A percentile compares a stretch with the other conserved stretches of the same genome.
Evolutionary conservation across 768 basidiomycete species (phyloP).

Genomic region (Leccinum truebloodii): DNA sequence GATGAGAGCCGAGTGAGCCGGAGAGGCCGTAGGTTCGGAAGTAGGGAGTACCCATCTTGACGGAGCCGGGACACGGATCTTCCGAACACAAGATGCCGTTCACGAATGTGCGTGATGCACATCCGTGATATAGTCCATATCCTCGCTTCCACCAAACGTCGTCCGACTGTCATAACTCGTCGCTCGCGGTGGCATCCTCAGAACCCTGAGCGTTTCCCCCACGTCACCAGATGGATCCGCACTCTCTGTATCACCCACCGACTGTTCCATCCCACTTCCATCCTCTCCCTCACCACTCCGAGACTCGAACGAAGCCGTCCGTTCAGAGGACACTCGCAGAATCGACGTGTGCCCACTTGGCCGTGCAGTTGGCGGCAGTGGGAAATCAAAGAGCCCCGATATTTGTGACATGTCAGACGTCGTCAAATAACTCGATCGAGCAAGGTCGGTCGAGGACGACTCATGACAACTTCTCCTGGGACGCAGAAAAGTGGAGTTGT

Average conservation of each 20-base stretch:
- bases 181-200: constrained; percentile 8
- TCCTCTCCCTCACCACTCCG: background rate
- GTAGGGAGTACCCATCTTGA: too few relatives aligned
- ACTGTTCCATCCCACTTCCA: background rate
- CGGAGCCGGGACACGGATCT: too few relatives aligned
- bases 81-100: background rate
- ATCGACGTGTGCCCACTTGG: constrained; percentile 39
- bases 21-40: background rate
- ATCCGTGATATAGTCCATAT: constrained; percentile 20
- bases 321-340: constrained; percentile 47
- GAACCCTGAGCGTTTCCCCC: constrained; percentile 12
- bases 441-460: constrained; percentile 31
- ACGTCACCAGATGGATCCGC: constrained; percentile 16
- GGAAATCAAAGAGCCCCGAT: constrained; percentile 74
- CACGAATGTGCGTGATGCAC: constrained; percentile 18
- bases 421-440: constrained; percentile 64
- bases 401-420: constrained; percentile 60
- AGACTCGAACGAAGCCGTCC: constrained; percentile 2
- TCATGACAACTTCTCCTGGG: constrained; percentile 25
- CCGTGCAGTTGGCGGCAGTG: constrained; percentile 51
- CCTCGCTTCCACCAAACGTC: constrained; percentile 31
- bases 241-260: background rate
- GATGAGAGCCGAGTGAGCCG: background rate
- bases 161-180: constrained; percentile 18
- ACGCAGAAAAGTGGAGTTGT: constrained; percentile 7